Evolutionary conservation across 2,329 filamentous ascomycete genomes (phyloP), one percentile per base, ranked within the genome.

Genomic region (Emergomyces pasteurianus): DNA sequence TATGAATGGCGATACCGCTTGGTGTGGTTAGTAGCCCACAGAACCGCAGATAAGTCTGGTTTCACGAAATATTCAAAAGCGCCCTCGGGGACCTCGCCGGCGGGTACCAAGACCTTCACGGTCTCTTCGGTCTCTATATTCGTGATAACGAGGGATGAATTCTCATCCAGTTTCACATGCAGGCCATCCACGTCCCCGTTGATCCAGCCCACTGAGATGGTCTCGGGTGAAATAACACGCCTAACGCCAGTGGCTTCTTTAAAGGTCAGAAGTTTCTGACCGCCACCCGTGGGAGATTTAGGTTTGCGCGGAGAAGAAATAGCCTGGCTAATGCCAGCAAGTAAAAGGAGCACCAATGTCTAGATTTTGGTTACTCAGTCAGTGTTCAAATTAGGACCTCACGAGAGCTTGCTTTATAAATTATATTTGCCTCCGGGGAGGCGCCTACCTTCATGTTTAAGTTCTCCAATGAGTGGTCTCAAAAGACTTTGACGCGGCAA

Each of bases 1-100:
- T 85, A 88, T 6, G 85, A 86, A 72, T 87, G 75, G 1, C 86
- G 82, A 67, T 88, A 88, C 69, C 86, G 81, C 71, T 87, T 86
- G 16, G 83, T 88, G 69, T 83, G 80, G 67, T 88, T 88, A 59
- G 83, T 79, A 1, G 85, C 78, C 73, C 85, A 83, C 21, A 88
- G 73, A 0, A 88, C 79, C 59, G 80, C 79, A 26, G 78, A 79
- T 7, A 81, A 76, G 67, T 86, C 83, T 1, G 82, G 73, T 47
- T 82, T 83, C 64, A 88, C 84, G 74, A 78, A 84, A 70, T 84
- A 87, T 50, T 83, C 81, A 63, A 75, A 74, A 62, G 81, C 76
- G 58, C 80, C 79, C 1, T 75, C 71, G 0, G 84, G 84, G 1
- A 88, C 77, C 62, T 82, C 75, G 62, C 82, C 80, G 2, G 82